Conservation (phyloP, 2,329 filamentous ascomycete genomes). For the Trichoderma sp. region DNA sequence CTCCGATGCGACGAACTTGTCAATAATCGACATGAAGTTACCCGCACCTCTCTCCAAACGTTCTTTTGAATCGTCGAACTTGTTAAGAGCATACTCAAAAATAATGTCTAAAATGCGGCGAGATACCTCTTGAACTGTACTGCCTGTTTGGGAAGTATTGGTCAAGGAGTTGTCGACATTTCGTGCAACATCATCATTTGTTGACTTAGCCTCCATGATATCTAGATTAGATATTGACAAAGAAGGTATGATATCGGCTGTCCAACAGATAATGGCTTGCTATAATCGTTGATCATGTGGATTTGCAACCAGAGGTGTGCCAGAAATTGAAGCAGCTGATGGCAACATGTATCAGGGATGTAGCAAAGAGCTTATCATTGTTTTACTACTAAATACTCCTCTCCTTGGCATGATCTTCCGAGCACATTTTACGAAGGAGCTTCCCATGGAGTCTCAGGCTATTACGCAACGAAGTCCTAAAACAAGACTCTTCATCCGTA, state of each 20-base stretch:
- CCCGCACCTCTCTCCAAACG: conserved; percentile 24
- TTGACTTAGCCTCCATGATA: neutral
- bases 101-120: conserved; percentile 30
- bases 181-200: neutral
- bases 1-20: conserved; percentile 27
- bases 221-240: neutral
- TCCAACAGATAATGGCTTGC: neutral
- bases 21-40: conserved; percentile 30
- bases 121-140: neutral
- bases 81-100: conserved; percentile 32
- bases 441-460: neutral
- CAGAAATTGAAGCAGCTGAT: neutral
- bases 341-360: neutral
- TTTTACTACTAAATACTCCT: neutral
- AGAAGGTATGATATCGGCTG: neutral
- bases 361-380: neutral
- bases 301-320: neutral
- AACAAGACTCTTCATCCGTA: neutral
- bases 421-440: neutral
- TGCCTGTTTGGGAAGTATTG: neutral
- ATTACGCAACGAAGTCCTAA: neutral
- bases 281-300: no score
- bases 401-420: neutral
- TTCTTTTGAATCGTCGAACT: conserved; percentile 29
- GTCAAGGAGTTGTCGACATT: neutral